Evolutionary conservation across 768 basidiomycete genomes (phyloP).

Genomic region (Termitomyces eurrhizus): DNA sequence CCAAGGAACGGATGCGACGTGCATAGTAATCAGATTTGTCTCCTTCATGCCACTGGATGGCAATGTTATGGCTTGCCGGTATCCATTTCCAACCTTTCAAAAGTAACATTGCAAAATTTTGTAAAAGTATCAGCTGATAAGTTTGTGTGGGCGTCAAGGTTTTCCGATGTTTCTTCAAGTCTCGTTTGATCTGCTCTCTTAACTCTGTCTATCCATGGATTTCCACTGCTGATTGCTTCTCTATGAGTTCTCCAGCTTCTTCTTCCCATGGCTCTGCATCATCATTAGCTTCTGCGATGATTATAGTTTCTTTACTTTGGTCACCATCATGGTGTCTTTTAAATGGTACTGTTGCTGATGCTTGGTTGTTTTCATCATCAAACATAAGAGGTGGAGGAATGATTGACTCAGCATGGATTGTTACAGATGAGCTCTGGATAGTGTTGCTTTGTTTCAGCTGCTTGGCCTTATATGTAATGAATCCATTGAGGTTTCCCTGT

Average conservation of each 20-base stretch:
- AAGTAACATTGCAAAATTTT: neutral
- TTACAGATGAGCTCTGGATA: neutral
- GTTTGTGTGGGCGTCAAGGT: neutral
- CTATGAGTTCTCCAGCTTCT: neutral
- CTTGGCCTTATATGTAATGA: neutral
- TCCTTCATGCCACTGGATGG: neutral
- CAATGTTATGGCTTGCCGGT: neutral
- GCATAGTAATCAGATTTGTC: neutral
- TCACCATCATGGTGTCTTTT: neutral
- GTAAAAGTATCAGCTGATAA: neutral
- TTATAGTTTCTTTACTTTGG: neutral
- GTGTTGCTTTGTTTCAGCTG: no score
- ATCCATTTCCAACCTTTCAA: neutral
- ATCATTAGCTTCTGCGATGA: neutral
- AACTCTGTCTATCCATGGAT: neutral
- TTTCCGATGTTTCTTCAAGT: neutral
- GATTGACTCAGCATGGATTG: neutral
- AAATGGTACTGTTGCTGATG: neutral
- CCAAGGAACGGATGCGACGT: neutral
- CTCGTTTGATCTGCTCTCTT: neutral
- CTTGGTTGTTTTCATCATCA: neutral
- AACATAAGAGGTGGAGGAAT: neutral
- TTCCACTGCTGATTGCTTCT: neutral
- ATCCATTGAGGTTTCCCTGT: neutral
- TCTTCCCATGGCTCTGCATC: neutral